phyloP scores from a whole-genome alignment of 2,329 filamentous ascomycete genomes.

The Cordyceps cateniannulata region DNA sequence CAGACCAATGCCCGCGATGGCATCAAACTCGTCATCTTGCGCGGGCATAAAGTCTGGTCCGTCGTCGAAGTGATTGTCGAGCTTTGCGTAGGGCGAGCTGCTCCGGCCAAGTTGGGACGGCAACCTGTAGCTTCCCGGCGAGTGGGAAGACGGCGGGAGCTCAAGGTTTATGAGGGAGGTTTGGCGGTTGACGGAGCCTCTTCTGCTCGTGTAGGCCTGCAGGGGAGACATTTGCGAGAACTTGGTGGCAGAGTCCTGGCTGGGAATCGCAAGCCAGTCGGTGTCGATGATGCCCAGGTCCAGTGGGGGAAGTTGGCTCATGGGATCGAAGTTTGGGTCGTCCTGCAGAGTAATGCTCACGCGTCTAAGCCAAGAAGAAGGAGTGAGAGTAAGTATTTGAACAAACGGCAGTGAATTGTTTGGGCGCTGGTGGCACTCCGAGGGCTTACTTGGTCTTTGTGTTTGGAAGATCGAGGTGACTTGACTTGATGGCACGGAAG shows the following conservation, averaged over 20 bases:
- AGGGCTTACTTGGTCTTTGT: conserved; percentile 61
- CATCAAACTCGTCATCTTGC: conserved; percentile 32
- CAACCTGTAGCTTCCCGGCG: conserved; percentile 26
- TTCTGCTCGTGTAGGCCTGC: conserved; percentile 19
- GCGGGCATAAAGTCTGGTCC: conserved; percentile 27
- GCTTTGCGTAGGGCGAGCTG: conserved; percentile 24
- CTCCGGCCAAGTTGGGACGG: conserved; percentile 28
- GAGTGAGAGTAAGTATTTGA: neutral
- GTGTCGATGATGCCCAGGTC: conserved; percentile 31
- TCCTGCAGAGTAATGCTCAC: conserved; percentile 73
- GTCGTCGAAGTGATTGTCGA: conserved; percentile 16
- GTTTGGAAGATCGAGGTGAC: conserved; percentile 62
- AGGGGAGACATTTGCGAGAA: conserved; percentile 40
- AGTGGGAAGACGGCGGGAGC: conserved; percentile 29
- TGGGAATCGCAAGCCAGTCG: conserved; percentile 27
- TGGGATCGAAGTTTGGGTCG: conserved; percentile 65
- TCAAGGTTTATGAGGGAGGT: conserved; percentile 25
- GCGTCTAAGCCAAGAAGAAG: conserved; percentile 41
- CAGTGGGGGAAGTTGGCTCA: conserved; percentile 25
- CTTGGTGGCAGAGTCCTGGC: conserved; percentile 30
- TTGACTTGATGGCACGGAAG: conserved; percentile 45
- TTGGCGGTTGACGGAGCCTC: conserved; percentile 23
- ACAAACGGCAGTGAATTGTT: neutral
- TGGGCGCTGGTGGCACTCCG: neutral
- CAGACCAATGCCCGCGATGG: conserved; percentile 36